Evolutionary conservation across 345 rosid species (phyloP), one percentile per base, ranked within the genome.

Genomic region (Salix udensis): DNA sequence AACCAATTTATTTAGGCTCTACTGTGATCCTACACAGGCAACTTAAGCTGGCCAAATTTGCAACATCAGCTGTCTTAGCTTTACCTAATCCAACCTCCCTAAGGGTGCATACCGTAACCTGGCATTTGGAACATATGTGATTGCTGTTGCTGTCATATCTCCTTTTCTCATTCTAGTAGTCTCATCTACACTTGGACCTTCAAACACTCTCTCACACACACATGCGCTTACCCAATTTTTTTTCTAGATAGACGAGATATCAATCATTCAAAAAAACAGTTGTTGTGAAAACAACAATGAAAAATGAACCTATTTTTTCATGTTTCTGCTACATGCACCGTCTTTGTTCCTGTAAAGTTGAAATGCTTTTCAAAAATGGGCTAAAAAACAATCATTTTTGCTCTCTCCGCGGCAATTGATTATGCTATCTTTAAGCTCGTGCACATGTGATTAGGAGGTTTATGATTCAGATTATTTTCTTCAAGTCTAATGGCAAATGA

Each of bases 401-500:
- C 40, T 68, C 65, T 72, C 15, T 52, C 50, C 37, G 23, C 70
- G 71, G 58, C 37, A 31, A 21, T 72, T 19, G 58, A 65, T 26
- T 16, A 9, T 68, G 62, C 60, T 53, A 4, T 34, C 37, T 34
- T 34, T 39, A 16, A 19, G 42, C 53, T 30, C 30, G 5, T 77
- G 68, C 62, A 70, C 58, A 14, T 60, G 73, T 55, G 40, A 15
- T 62, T 67, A 39, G 36, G 28, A 2, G 13, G 23, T 66, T 71
- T 66, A 39, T 19, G 8, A 1, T 58, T 37, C 64, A 15, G 62
- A 28, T 31, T 39, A 34, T 72, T 52, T 74, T 40, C 48, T 66
- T 18, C 4, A 69, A 24, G 18, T 67, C 76, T 52, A 30, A 81
- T 6, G 75, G 53, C 4, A 74, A 65, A 36, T 75, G 37, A 10